Percentiles rank a stretch among this genome's conserved stretches.
These are phyloP conservation scores for Fremontodendron californicum DNA, from an alignment of 345 rosid species.

Conservation along the genomic window DNA sequence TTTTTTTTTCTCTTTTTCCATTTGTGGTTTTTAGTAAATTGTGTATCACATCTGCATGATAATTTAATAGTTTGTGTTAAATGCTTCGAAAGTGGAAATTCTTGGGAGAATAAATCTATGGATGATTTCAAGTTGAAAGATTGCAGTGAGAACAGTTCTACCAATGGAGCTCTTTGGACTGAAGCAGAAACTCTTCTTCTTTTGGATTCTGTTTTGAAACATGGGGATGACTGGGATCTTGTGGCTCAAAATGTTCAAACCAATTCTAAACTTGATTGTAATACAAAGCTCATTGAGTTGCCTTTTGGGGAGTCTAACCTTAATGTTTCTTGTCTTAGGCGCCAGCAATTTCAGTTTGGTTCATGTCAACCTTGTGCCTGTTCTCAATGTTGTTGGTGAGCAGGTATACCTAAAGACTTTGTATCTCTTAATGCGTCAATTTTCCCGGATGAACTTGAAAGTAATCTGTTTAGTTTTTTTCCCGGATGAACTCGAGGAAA, in stretches of 20 bases:
- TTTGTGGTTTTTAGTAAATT: not conserved
- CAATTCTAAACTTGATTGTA: constrained; percentile 74
- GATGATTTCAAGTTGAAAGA: constrained; percentile 59
- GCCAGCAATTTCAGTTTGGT: no score
- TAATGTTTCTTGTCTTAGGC: no score
- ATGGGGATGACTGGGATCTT: constrained; percentile 93
- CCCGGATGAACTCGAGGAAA: no score
- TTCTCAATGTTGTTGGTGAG: no score
- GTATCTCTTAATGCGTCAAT: no score
- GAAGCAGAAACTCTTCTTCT: constrained; percentile 80
- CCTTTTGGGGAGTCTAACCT: constrained; percentile 86
- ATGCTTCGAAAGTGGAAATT: constrained; percentile 57
- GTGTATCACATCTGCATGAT: constrained; percentile 35
- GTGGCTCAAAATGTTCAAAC: constrained; percentile 71
- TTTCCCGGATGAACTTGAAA: no score
- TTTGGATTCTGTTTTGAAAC: constrained; percentile 71
- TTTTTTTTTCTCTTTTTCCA: no score
- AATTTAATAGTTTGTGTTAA: constrained; percentile 44
- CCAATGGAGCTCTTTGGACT: constrained; percentile 57
- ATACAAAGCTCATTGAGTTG: constrained; percentile 76
- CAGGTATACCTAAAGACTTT: no score
- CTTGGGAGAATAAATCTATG: constrained; percentile 53
- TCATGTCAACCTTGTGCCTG: no score
- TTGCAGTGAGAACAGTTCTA: constrained; percentile 7
- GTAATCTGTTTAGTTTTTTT: no score